A percentile compares a stretch with the other conserved stretches of the same genome.
These are phyloP conservation scores for Trichosporon faecale DNA, from an alignment of 1,284 basidiomycete species.

Conservation along the genomic window DNA sequence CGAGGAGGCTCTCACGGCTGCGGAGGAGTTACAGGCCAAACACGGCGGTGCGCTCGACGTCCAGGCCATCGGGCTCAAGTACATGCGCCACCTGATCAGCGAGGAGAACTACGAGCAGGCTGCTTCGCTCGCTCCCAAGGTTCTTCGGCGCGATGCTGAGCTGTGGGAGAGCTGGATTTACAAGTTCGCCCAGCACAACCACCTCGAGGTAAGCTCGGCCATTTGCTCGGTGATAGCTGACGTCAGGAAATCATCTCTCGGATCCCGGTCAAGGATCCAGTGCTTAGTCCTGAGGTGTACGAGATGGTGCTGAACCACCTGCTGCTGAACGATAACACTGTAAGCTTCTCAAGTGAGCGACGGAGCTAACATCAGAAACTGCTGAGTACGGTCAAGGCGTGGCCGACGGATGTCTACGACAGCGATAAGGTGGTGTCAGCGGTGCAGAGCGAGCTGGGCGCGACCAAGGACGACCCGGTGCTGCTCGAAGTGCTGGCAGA, in stretches of 20 bases:
- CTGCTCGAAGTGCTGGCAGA: conserved; percentile 92
- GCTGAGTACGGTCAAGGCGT: conserved; percentile 72
- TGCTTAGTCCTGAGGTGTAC: conserved; percentile 79
- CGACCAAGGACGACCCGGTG: conserved; percentile 59
- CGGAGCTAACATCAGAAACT: conserved; percentile 58
- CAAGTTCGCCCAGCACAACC: conserved; percentile 76
- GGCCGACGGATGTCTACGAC: conserved; percentile 91
- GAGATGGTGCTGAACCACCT: conserved; percentile 92
- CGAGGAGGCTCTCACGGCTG: conserved; percentile 79
- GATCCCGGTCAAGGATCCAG: conserved; percentile 78
- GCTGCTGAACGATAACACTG: conserved; percentile 70
- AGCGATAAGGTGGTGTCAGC: conserved; percentile 80
- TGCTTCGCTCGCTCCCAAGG: conserved; percentile 78
- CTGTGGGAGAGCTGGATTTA: conserved; percentile 97
- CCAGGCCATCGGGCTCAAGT: conserved; percentile 73
- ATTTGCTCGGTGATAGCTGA: background rate
- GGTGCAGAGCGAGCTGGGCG: conserved; percentile 76
- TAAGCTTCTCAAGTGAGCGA: conserved; percentile 46
- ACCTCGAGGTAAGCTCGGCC: conserved; percentile 49
- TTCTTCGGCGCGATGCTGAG: conserved; percentile 72
- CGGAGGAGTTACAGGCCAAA: conserved; percentile 62
- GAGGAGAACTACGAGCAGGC: conserved; percentile 78
- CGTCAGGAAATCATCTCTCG: conserved; percentile 77
- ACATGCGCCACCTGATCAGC: conserved; percentile 72
- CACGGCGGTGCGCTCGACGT: conserved; percentile 59